Conservation (phyloP, 2,329 filamentous ascomycete genomes). For the Bipolaris bicolor region DNA sequence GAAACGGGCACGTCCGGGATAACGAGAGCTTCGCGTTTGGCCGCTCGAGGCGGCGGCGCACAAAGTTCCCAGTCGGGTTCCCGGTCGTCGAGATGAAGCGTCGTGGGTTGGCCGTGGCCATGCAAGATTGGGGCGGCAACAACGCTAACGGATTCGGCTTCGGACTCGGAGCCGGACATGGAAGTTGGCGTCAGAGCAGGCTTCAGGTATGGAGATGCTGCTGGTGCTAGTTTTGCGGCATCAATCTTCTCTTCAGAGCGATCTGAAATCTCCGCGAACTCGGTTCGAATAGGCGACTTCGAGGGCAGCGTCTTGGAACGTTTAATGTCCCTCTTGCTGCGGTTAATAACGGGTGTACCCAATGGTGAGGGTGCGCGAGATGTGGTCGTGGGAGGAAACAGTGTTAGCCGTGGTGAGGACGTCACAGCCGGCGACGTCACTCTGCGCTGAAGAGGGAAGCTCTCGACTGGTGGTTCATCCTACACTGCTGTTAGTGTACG, state of each 20-base stretch:
- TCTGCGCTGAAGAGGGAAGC: slow-evolving; percentile 30
- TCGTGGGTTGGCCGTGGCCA: slow-evolving; percentile 22
- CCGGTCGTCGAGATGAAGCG: slow-evolving; percentile 29
- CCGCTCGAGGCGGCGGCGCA: slow-evolving; percentile 25
- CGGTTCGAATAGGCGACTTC: slow-evolving; percentile 36
- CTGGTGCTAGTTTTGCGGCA: slow-evolving; percentile 14
- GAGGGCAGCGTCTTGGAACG: slow-evolving; percentile 41
- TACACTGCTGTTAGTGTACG: slow-evolving; percentile 21
- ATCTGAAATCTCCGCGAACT: slow-evolving; percentile 22
- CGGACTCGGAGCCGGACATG: slow-evolving; percentile 39
- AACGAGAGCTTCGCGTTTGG: slow-evolving; percentile 14
- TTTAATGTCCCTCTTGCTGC: slow-evolving; percentile 29
- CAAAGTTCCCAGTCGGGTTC: slow-evolving; percentile 44
- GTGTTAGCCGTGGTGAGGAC: slow-evolving; percentile 30
- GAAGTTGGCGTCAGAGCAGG: slow-evolving; percentile 35
- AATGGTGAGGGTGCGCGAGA: slow-evolving; percentile 37
- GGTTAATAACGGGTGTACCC: slow-evolving; percentile 22
- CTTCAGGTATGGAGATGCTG: slow-evolving; percentile 20
- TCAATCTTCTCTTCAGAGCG: slow-evolving; percentile 9
- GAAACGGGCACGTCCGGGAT: slow-evolving; percentile 2
- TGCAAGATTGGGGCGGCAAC: slow-evolving; percentile 27
- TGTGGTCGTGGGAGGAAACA: slow-evolving; percentile 39
- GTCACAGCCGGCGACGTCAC: slow-evolving; percentile 39
- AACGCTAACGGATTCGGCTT: slow-evolving; percentile 38
- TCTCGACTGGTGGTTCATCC: slow-evolving; percentile 23